Evolutionary conservation across 1,284 basidiomycete species (phyloP).

Genomic region (Malassezia psittaci): DNA sequence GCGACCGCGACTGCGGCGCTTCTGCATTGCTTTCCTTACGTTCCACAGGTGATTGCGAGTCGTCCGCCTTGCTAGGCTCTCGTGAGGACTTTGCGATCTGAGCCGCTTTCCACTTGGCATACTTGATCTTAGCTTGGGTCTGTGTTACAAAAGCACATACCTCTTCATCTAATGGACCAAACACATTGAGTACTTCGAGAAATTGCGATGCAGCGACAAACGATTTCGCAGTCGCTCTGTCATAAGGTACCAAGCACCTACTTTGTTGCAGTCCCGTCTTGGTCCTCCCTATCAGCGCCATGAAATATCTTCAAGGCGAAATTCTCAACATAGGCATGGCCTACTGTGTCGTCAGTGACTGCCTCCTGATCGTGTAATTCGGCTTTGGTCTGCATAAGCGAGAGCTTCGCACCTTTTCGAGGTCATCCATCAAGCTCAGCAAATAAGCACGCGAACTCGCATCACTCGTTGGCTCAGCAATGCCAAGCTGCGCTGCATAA

Average conservation of each 20-base stretch:
- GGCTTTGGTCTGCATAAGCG: slow-evolving; percentile 57
- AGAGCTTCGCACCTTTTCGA: slow-evolving; percentile 57
- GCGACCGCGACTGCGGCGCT: no score
- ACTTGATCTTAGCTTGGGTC: slow-evolving; percentile 68
- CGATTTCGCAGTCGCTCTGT: slow-evolving; percentile 64
- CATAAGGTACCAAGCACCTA: slow-evolving; percentile 38
- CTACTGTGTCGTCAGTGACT: slow-evolving; percentile 69
- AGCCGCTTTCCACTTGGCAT: slow-evolving; percentile 84
- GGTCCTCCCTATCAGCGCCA: slow-evolving; percentile 81
- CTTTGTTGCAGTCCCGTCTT: slow-evolving; percentile 65
- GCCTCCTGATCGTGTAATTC: slow-evolving; percentile 67
- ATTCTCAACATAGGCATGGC: slow-evolving; percentile 81
- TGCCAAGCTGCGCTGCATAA: slow-evolving; percentile 77
- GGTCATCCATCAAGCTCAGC: slow-evolving; percentile 61
- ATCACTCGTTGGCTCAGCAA: slow-evolving; percentile 59
- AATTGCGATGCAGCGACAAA: slow-evolving; percentile 79
- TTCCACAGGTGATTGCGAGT: no score
- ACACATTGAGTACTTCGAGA: slow-evolving; percentile 68
- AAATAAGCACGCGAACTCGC: slow-evolving; percentile 61
- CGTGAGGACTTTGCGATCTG: slow-evolving; percentile 77
- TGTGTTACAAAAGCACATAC: slow-evolving; percentile 46
- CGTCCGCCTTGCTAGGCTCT: slow-evolving; percentile 33
- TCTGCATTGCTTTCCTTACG: no score
- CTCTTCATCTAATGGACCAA: slow-evolving; percentile 52
- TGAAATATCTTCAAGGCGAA: slow-evolving; percentile 81